phyloP scores from a whole-genome alignment of 768 basidiomycete genomes.

The Amanita phalloides region DNA sequence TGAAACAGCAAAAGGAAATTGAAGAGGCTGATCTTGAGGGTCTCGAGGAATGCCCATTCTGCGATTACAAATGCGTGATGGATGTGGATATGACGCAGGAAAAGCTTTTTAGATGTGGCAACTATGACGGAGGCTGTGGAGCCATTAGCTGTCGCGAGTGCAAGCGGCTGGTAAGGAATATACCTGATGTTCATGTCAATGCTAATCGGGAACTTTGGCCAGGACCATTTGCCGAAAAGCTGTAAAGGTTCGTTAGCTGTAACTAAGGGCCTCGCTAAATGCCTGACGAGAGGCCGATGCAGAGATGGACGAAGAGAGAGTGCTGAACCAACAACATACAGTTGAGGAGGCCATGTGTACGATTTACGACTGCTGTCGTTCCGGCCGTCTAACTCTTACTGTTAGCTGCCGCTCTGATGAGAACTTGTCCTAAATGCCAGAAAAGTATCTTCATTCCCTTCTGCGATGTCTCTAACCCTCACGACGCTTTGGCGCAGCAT shows the following conservation, averaged over 20 bases:
- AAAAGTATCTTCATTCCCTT: conserved; percentile 40
- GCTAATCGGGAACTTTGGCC: neutral
- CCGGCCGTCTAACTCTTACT: neutral
- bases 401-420: conserved; percentile 69
- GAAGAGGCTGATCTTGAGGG: conserved; percentile 68
- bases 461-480: neutral
- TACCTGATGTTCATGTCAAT: conserved; percentile 1
- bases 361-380: conserved; percentile 10
- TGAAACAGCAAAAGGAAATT: conserved; percentile 72
- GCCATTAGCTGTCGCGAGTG: conserved; percentile 73
- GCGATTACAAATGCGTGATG: conserved; percentile 78
- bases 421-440: conserved; percentile 79
- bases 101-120: conserved; percentile 47
- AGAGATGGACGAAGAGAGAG: conserved; percentile 72
- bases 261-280: neutral
- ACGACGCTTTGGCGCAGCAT: conserved; percentile 32
- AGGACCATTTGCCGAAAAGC: conserved; percentile 77
- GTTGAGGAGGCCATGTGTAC: conserved; percentile 93
- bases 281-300: conserved; percentile 2
- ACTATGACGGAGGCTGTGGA: conserved; percentile 59
- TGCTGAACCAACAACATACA: conserved; percentile 62
- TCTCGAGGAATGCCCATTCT: conserved; percentile 85
- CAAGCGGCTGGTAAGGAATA: conserved; percentile 48
- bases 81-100: conserved; percentile 46
- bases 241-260: conserved; percentile 54